Evolutionary conservation across 257 asterid species (phyloP), one percentile per base, ranked within the genome.

Genomic region (Lithospermum erythrorhizon): DNA sequence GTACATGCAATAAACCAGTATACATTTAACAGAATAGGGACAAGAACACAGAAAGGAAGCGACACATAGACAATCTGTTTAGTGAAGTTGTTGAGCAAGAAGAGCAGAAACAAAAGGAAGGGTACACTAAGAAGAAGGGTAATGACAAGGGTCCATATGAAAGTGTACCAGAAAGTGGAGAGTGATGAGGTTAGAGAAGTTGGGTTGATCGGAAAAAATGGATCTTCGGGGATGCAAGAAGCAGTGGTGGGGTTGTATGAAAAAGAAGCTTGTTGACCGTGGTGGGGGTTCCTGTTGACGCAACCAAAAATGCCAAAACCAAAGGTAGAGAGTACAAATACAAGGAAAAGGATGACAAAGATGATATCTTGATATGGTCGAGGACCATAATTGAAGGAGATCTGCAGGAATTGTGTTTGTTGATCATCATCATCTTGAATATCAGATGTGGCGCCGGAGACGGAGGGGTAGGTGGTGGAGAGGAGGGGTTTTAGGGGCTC

Each of bases 1-100:
- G 86, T 80, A 78, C 98, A 93, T 45, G 89, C 97, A 68, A 86
- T 95, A 78, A 93, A 93, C 98, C 97, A 93, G 22, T 78, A 93
- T 6, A 93, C 79, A 63, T 86, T 80, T 22, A 88, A 58, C 64
- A 75, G 73, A 53, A 93, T 76, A 1, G 98, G 98, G 48, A 93
- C 85, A 21, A 88, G 70, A 21, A 93, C 79, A 51, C 88, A 88
- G 66, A 88, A 76, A n/a, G 98, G 98, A 67, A 93, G 82, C 48
- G 94, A 74, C 14, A 77, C 77, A 53, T 93, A 93, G 30, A 93
- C 97, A 62, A 93, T 74, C 81, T 93, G 98, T 32, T 89, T 93
- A 3, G 98, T 84, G 47, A 82, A 93, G 65, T 76, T 86, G 65
- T 81, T 88, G 66, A 93, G 94, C 81, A 84, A 64, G 65, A 76